Base-by-base conservation (phyloP, 192 early-diverging fungal genomes). In the Coemansia sp. region DNA sequence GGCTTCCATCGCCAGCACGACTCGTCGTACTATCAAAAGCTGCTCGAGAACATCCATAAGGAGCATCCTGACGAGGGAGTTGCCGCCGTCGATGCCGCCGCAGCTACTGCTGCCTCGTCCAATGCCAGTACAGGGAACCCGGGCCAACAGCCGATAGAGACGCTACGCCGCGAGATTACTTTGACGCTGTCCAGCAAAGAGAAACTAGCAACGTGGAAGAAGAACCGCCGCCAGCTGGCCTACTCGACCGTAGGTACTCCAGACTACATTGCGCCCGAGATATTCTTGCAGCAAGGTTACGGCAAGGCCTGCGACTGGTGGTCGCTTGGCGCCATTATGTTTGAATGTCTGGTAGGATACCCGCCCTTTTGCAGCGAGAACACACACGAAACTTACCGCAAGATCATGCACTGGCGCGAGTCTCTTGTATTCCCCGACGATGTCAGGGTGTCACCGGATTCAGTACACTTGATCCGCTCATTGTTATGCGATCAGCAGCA, bases 1-100 rank as follows among this genome's bases (percentile, higher is more conserved):
- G 98, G 98, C 0, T 99, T 99, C 83, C 96, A 98, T 84, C 95
- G 95, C 85, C 97, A 96, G 27, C 97, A 99, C 71, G 97, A 98
- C 79, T 97, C 97, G 35, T 87, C 91, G 37, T 99, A 95, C 77
- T 99, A 99, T 72, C 90, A 93, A 70, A 83, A 88, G 21, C 77
- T 95, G 57, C 71, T 92, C 62, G 92, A 93, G 34, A 89, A 87
- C 51, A 85, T 87, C 34, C 81, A 84, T 62, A 85, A 84, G 51
- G 88, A 83, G 48, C 78, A 78, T 77, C 82, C 75, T 54, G 84
- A 69, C 27, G 85, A 72, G 17, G 61, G 33, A 64, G 69, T 59
- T 36, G 46, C 87, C 59, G 70, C 68, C 34, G 69, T 65, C 48
- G 75, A 75, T 36, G 63, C 71, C 29, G 69, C 69, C 45, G 69